Evolutionary conservation across 1,139 yeast species (phyloP).

Genomic region (Pneumocystis murina): DNA sequence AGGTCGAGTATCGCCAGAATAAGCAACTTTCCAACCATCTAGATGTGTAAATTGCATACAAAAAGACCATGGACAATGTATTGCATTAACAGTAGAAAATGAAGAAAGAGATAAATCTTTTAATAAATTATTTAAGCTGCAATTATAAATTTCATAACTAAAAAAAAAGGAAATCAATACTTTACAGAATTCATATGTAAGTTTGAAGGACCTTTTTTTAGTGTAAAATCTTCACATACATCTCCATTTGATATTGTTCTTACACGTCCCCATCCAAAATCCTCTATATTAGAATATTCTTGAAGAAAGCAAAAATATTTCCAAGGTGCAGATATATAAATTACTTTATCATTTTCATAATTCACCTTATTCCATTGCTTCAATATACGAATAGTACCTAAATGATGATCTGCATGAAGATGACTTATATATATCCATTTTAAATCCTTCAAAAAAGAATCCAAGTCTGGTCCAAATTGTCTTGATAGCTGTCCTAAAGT

Average conservation of each 20-base stretch:
- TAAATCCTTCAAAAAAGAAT: conserved; percentile 40
- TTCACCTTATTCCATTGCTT: conserved; percentile 45
- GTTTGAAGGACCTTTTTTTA: not conserved
- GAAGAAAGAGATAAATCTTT: conserved; percentile 19
- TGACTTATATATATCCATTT: conserved; percentile 64
- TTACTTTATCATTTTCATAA: conserved; percentile 18
- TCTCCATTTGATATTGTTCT: not conserved
- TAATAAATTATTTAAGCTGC: not conserved
- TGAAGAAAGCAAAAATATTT: conserved; percentile 49
- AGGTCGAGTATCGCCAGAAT: conserved; percentile 94
- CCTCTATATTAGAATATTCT: conserved; percentile 57
- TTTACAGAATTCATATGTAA: not conserved
- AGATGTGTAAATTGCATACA: conserved; percentile 23
- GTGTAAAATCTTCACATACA: not conserved
- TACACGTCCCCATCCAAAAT: conserved; percentile 29
- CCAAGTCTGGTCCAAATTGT: conserved; percentile 36
- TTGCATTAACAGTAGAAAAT: conserved; percentile 55
- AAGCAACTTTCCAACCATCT: conserved; percentile 37
- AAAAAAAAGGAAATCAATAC: not conserved
- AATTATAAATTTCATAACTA: not conserved
- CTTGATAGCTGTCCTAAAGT: conserved; percentile 63
- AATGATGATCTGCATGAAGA: conserved; percentile 92
- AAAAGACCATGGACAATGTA: conserved; percentile 76
- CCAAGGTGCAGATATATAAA: conserved; percentile 54
- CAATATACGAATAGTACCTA: conserved; percentile 47